These are phyloP conservation scores for Psilocybe sp. DNA, from an alignment of 768 basidiomycete species.

Conservation along the genomic window DNA sequence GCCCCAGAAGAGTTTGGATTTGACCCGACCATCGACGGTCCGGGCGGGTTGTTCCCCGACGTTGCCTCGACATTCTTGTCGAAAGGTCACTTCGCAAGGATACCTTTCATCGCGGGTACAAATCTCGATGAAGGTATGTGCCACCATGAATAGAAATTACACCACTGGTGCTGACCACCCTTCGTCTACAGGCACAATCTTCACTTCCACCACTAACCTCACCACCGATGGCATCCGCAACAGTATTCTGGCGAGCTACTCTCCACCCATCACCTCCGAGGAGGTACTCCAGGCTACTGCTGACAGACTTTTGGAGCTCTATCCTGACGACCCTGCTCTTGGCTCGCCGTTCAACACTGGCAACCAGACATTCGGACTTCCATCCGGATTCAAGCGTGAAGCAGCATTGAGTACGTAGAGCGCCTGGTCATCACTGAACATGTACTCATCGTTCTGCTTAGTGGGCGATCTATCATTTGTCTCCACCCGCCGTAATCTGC, in stretches of 20 bases:
- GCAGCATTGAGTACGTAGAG: slow-evolving; percentile 24
- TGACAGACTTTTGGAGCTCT: slow-evolving; percentile 30
- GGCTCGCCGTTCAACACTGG: slow-evolving; percentile 49
- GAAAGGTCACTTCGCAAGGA: slow-evolving; percentile 23
- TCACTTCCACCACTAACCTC: slow-evolving; percentile 23
- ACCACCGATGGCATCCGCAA: slow-evolving; percentile 22
- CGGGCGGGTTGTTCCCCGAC: slow-evolving; percentile 35
- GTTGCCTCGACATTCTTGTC: slow-evolving; percentile 30
- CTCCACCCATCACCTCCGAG: slow-evolving; percentile 25
- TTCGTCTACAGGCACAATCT: slow-evolving; percentile 29
- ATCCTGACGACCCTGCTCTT: slow-evolving; percentile 37
- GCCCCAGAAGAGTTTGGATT: slow-evolving; percentile 23
- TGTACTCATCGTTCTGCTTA: slow-evolving; percentile 3
- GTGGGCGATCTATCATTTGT: slow-evolving; percentile 40
- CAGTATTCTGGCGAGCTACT: slow-evolving; percentile 22
- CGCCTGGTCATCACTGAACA: not conserved
- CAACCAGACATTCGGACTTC: slow-evolving; percentile 39
- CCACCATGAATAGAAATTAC: not conserved
- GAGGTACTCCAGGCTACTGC: slow-evolving; percentile 17
- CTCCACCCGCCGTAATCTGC: slow-evolving; percentile 35
- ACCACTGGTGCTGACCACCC: not conserved
- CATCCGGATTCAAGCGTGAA: slow-evolving; percentile 28
- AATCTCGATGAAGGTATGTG: slow-evolving; percentile 45
- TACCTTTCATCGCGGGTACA: slow-evolving; percentile 46
- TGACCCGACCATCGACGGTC: slow-evolving; percentile 39